Base-by-base conservation (phyloP, 2,329 filamentous ascomycete genomes). In the Paecilomyces variotii region DNA sequence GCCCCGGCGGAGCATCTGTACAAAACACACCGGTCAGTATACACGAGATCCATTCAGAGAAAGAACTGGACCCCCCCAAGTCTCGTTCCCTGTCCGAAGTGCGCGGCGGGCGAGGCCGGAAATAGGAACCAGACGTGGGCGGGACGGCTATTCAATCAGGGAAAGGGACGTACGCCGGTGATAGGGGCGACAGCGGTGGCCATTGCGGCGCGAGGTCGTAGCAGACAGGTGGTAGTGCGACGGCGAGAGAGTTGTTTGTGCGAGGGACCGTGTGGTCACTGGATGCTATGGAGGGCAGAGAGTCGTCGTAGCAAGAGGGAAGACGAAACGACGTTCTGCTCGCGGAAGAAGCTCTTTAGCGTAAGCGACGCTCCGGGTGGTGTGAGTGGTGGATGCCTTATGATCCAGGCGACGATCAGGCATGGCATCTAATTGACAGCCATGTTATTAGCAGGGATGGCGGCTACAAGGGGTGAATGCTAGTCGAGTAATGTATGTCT, bases 1-100 rank as follows among this genome's bases (percentile, higher is more conserved):
- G 70, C 79, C 80, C 72, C 83, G 80, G 73, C 84, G 83, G 77
- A 88, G 83, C 82, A 86, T 87, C 84, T 87, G 68, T 34, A 59
- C 32, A 57, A 61, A 28, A 32, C 34, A 49, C 54, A 11, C 32
- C 45, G 10, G 32, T 35, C 19, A 39, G 27, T 10, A 45, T 9
- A 45, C 19, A 45, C 19, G n/a, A 19, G 3, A 45, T 19, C 39
- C 5, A 24, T 45, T 45, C 9, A 3, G 19, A 19, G 4, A 19
- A 45, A 10, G 39, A 14, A 45, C 39, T 6, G 19, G 4, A 19
- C 9, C 7, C n/a, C 3, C n/a, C n/a, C 19, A 32, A 6, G 9
- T 45, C 39, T 24, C 14, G 39, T 45, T 45, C 39, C 39, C 39
- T 45, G n/a, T 24, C 39, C 39, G 6, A n/a, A 3, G 39, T 19